Base-by-base conservation (phyloP, 805 yeast genomes). In the Sugiyamaella smithiae region DNA sequence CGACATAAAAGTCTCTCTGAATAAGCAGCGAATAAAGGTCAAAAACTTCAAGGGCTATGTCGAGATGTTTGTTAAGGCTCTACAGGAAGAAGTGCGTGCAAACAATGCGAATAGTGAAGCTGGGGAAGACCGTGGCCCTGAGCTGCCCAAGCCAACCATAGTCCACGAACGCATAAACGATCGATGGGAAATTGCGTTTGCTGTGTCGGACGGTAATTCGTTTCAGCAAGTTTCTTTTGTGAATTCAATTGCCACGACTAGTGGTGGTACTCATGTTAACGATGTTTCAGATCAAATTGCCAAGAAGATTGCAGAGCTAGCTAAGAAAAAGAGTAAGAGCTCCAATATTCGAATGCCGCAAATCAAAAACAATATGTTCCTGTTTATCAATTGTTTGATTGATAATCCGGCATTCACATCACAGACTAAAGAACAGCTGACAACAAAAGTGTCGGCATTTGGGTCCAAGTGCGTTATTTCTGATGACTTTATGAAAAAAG, bases 381-480 rank as follows among this genome's bases (percentile, higher is more conserved):
- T 93, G 29, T 93, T 93, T 60, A 74, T 93, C 53, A 93, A 93
- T 67, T 88, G 97, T 75, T 73, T 90, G 58, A 82, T 93, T 67
- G 97, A 89, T 64, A 93, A 93, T 59, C 99, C 99, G 0, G 95
- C 98, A 0, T 93, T 93, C 65, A 89, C 97, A 0, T 90, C 98
- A 0, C 99, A 93, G 70, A 93, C 99, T 0, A 93, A 93, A 63
- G 99, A 93, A 66, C 96, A 89, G 63, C 71, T 93, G 60, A 90
- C 97, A 20, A 88, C 98, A 0, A 82, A 93, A 63, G 82, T 82
- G 0, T 75, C 85, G 16, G 95, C 90, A 57, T 93, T 91, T 71
- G 97, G 97, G 23, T 87, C 96, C 7, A 84, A 72, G 71, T 85
- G 79, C 64, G 81, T 76, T n/a, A 74, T 93, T 4, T 77, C 88